These are phyloP conservation scores for Backusella mclennaniae DNA, from an alignment of 192 early-diverging fungal genomes.

Conservation along the genomic window DNA sequence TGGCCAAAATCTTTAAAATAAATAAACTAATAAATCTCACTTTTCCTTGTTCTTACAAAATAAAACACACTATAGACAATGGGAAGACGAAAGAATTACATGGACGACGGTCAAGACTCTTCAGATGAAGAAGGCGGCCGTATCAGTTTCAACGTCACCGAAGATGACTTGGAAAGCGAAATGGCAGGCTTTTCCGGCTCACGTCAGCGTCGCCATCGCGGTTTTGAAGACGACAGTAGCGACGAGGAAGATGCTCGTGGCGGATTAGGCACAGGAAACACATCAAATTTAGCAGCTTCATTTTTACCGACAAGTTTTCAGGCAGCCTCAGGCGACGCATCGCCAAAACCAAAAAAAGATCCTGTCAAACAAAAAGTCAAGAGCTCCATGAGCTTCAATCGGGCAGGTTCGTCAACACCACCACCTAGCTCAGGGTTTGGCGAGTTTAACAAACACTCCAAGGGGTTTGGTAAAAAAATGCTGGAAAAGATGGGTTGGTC, in stretches of 20 bases:
- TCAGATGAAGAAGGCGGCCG: slow-evolving; percentile 32
- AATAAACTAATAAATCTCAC: too few species aligned
- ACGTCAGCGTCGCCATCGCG: slow-evolving; percentile 13
- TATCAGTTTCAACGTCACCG: slow-evolving; percentile 35
- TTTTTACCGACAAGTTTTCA: slow-evolving; percentile 16
- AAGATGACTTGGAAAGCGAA: slow-evolving; percentile 58
- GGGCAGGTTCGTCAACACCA: slow-evolving; percentile 12
- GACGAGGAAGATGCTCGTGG: slow-evolving; percentile 36
- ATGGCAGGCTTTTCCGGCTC: slow-evolving; percentile 48
- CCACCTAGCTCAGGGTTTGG: slow-evolving; percentile 75
- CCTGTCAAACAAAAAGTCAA: slow-evolving; percentile 14
- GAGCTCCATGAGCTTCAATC: background rate
- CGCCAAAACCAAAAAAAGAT: background rate
- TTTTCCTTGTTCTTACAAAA: background rate
- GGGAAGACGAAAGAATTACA: slow-evolving; percentile 34
- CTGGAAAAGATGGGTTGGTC: slow-evolving; percentile 91
- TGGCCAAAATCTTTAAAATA: too few species aligned
- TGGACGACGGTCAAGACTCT: slow-evolving; percentile 39
- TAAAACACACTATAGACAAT: background rate
- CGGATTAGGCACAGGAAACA: slow-evolving; percentile 12
- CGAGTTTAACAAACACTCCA: slow-evolving; percentile 73
- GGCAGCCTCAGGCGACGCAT: background rate
- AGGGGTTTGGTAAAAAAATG: slow-evolving; percentile 78
- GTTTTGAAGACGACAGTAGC: slow-evolving; percentile 43
- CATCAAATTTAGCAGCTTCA: slow-evolving; percentile 5